These are phyloP conservation scores for Casuarina equisetifolia DNA, from an alignment of 306 rosid species.

Conservation along the genomic window DNA sequence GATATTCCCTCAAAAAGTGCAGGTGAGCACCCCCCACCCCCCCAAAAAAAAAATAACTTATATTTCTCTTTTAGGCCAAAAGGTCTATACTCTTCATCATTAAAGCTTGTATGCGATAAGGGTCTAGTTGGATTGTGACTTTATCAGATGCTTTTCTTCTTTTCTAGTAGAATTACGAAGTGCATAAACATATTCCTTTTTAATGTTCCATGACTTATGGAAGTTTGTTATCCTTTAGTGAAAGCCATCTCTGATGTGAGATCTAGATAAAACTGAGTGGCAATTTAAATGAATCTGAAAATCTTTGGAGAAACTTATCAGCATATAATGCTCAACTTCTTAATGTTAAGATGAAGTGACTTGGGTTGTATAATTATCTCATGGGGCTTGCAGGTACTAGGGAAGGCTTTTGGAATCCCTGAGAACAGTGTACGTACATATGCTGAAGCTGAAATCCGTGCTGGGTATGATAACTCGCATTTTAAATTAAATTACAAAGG, in stretches of 20 bases:
- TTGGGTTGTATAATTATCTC: neutral
- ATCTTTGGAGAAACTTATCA: neutral
- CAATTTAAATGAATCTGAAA: neutral
- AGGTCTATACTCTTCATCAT: neutral
- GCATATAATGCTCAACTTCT: conserved; percentile 16
- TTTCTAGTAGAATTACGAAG: neutral
- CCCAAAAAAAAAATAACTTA: neutral
- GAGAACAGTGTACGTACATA: conserved; percentile 83
- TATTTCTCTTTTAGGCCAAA: neutral
- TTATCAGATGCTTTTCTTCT: neutral
- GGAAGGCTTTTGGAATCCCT: conserved; percentile 87
- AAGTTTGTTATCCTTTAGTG: neutral
- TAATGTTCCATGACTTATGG: neutral
- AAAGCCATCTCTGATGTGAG: neutral
- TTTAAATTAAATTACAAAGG: conserved; percentile 8
- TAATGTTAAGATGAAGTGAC: neutral
- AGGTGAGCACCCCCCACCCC: conserved; percentile 43
- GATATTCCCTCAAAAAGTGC: conserved; percentile 88
- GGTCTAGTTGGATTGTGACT: neutral
- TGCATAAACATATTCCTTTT: neutral
- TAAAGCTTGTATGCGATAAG: neutral
- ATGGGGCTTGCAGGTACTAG: conserved; percentile 62
- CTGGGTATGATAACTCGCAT: conserved; percentile 57
- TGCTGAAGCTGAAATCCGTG: conserved; percentile 95
- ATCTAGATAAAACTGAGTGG: neutral